These are phyloP conservation scores for Rhizopus stolonifer DNA, from an alignment of 371 early-diverging fungal genomes.

Conservation along the genomic window DNA sequence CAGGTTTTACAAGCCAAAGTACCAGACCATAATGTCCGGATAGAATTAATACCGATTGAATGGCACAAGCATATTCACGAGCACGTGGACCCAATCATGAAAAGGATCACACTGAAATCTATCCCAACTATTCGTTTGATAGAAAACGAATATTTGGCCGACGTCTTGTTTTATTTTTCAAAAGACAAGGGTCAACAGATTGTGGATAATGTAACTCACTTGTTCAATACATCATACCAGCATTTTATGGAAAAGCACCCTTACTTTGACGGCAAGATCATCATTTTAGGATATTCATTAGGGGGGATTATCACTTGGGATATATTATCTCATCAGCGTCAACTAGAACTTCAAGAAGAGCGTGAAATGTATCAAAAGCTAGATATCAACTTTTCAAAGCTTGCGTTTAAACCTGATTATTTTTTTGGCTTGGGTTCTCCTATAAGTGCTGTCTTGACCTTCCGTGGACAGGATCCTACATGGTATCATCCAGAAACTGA, in stretches of 20 bases:
- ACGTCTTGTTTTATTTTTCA: slow-evolving; percentile 62
- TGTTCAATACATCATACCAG: slow-evolving; percentile 57
- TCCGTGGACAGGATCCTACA: slow-evolving; percentile 55
- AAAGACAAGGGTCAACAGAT: slow-evolving; percentile 60
- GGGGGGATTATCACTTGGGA: slow-evolving; percentile 70
- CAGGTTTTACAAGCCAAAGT: slow-evolving; percentile 57
- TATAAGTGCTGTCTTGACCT: slow-evolving; percentile 61
- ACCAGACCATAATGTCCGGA: slow-evolving; percentile 43
- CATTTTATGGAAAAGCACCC: slow-evolving; percentile 56
- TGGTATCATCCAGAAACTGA: slow-evolving; percentile 51
- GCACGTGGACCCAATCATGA: slow-evolving; percentile 44
- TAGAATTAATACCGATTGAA: slow-evolving; percentile 59
- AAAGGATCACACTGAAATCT: slow-evolving; percentile 64
- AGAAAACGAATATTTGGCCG: slow-evolving; percentile 69
- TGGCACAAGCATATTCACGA: slow-evolving; percentile 57
- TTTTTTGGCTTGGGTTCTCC: slow-evolving; percentile 66
- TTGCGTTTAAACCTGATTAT: slow-evolving; percentile 55
- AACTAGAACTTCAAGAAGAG: slow-evolving; percentile 13
- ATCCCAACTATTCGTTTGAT: slow-evolving; percentile 62
- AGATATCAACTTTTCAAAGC: slow-evolving; percentile 46
- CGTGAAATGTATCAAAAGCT: slow-evolving; percentile 35
- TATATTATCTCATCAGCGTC: slow-evolving; percentile 52
- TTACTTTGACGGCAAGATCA: slow-evolving; percentile 57
- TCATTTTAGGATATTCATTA: slow-evolving; percentile 62
- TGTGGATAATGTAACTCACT: slow-evolving; percentile 52